Conservation (phyloP, 306 rosid species). For the Corylus heterophylla region DNA sequence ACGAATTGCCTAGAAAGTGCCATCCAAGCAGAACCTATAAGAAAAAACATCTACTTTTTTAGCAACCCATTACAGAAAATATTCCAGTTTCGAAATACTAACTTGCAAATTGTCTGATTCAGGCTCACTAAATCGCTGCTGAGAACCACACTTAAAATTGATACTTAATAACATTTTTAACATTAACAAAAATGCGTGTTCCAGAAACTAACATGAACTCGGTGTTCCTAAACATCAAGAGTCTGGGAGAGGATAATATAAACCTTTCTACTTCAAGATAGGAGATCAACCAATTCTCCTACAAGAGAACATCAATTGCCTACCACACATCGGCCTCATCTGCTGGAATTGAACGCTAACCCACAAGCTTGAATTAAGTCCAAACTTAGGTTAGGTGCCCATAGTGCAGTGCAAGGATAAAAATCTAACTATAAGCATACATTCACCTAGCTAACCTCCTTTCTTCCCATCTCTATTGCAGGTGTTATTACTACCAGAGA, state of each 20-base stretch:
- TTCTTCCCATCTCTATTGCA: background rate
- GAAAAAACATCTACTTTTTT: slow-evolving; percentile 28
- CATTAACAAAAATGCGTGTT: background rate
- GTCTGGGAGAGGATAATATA: background rate
- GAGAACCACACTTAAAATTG: background rate
- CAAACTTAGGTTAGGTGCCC: background rate
- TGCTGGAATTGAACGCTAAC: background rate
- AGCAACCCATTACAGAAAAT: background rate
- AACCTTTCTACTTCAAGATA: background rate
- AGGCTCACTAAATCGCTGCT: background rate
- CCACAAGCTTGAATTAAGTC: background rate
- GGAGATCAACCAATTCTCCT: background rate
- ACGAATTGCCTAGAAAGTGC: slow-evolving; percentile 87
- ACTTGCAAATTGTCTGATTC: background rate
- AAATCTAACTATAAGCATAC: background rate
- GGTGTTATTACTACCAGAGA: background rate
- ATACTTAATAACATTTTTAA: background rate
- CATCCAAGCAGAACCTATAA: slow-evolving; percentile 97
- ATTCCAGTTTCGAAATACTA: background rate
- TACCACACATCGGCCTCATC: background rate
- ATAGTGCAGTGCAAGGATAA: background rate
- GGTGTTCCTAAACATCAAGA: background rate
- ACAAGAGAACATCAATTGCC: background rate
- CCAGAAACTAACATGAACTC: background rate
- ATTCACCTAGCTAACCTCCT: background rate